A percentile compares a stretch with the other conserved stretches of the same genome.
These are phyloP conservation scores for Seminavis robusta DNA, from an alignment of 108 stramenopile species.

Conservation along the genomic window DNA sequence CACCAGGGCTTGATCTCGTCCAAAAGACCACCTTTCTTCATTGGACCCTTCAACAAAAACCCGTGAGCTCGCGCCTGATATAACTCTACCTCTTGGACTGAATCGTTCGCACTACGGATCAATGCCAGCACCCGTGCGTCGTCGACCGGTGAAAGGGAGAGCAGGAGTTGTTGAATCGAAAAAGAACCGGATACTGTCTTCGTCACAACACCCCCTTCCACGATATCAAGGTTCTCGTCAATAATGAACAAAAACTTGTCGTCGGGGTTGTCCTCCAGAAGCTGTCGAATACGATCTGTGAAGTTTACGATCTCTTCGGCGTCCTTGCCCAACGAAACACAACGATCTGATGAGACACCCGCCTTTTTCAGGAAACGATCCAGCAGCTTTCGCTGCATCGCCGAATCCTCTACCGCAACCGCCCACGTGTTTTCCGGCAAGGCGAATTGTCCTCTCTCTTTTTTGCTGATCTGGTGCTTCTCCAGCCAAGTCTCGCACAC, in stretches of 20 bases:
- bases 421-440: constrained; percentile 29
- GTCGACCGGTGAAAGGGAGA: constrained; percentile 14
- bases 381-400: constrained; percentile 51
- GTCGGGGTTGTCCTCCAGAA: constrained; percentile 43
- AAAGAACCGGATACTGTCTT: constrained; percentile 59
- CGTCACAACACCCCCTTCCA: constrained; percentile 33
- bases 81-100: constrained; percentile 46
- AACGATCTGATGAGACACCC: constrained; percentile 27
- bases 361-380: constrained; percentile 40
- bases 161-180: constrained; percentile 20
- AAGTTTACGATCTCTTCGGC: constrained; percentile 52
- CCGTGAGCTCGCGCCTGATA: constrained; percentile 68
- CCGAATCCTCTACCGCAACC: constrained; percentile 56
- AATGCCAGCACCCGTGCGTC: constrained; percentile 37
- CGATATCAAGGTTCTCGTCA: constrained; percentile 69
- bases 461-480: too few species aligned
- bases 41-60: constrained; percentile 58
- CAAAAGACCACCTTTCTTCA: constrained; percentile 43
- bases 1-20: constrained; percentile 47
- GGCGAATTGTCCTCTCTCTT: too few species aligned
- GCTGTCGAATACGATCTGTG: constrained; percentile 33
- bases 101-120: constrained; percentile 68
- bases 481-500: too few species aligned
- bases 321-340: constrained; percentile 35
- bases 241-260: constrained; percentile 52